These are phyloP conservation scores for Ogataea salicorniae DNA, from an alignment of 805 yeast species.

Conservation along the genomic window DNA sequence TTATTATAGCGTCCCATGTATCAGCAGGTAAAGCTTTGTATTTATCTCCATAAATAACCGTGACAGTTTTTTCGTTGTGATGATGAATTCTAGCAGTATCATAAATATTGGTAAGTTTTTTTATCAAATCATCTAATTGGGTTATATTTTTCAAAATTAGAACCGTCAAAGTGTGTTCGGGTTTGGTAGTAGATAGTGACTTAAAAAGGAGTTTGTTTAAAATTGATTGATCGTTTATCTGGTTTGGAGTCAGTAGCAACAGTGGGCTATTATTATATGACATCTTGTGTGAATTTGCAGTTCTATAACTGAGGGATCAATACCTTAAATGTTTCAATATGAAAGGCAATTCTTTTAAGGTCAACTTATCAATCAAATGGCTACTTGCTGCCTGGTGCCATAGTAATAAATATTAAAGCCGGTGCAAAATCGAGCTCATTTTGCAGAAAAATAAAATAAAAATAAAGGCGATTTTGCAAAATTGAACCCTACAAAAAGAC, in stretches of 20 bases:
- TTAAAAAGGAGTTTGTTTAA: conserved; percentile 1
- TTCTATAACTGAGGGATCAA: too few species aligned
- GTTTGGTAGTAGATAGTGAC: not conserved
- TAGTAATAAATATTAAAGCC: too few species aligned
- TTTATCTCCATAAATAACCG: conserved; percentile 10
- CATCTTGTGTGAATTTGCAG: too few species aligned
- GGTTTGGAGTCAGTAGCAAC: not conserved
- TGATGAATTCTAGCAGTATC: conserved; percentile 14
- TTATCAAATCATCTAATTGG: conserved; percentile 4
- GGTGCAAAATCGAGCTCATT: too few species aligned
- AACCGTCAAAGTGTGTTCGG: conserved; percentile 6
- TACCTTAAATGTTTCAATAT: too few species aligned
- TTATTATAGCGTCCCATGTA: conserved; percentile 1
- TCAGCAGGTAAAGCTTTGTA: not conserved
- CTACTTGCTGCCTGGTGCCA: too few species aligned
- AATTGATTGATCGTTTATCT: not conserved
- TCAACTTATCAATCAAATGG: too few species aligned
- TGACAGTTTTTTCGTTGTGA: not conserved
- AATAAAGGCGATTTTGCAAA: too few species aligned
- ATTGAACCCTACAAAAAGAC: too few species aligned
- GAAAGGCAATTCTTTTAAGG: too few species aligned
- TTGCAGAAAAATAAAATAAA: too few species aligned
- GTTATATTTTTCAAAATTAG: conserved; percentile 16
- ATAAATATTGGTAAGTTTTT: conserved; percentile 9
- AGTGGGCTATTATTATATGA: not conserved